Evolutionary conservation across 768 basidiomycete species (phyloP), one percentile per base, ranked within the genome.

Genomic region (Nidularia pulvinata): DNA sequence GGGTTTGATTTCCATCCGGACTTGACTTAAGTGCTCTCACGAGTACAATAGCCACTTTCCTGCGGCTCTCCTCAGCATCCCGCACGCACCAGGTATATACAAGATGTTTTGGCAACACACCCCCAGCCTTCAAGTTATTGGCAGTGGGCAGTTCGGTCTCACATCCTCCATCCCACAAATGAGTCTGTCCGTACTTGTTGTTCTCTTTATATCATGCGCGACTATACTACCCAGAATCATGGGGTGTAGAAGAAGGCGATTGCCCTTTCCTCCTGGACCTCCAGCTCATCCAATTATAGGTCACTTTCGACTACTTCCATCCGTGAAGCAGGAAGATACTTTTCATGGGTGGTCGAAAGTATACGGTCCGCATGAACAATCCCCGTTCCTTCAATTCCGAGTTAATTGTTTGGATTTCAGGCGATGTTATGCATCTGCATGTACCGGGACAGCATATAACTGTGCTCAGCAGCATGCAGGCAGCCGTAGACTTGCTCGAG

Each of bases 211-310:
- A 25, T 25, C 25, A 25, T 25, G 25, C 25, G 4, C 25, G 25
- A 25, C 25, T 25, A 25, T 25, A 25, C 25, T 25, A 25, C 25
- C 4, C 25, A 2, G 25, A 4, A 25, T 25, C 25, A 25, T 25
- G 25, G 25, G 25, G 25, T 25, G 25, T 25, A 25, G 25, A 25
- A 42, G 39, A 42, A 42, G 13, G 11, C 39, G 39, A 16, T 11
- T 46, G 11, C 5, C 45, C 10, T 25, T n/a, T 46, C 71, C 73
- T 6, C 73, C 72, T 11, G 65, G 74, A 22, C 73, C 71, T 2
- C 72, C 71, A 6, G 60, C 65, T 7, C 70, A 76, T 50, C 68
- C 70, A 4, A 37, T 76, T 46, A 61, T 76, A 11, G 74, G 74
- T 7, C 71, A 76, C 53, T 56, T 70, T 14, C 65, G 70, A 6